Base-by-base conservation (phyloP, 2,329 filamentous ascomycete genomes). In the Lecanosticta acicola region DNA sequence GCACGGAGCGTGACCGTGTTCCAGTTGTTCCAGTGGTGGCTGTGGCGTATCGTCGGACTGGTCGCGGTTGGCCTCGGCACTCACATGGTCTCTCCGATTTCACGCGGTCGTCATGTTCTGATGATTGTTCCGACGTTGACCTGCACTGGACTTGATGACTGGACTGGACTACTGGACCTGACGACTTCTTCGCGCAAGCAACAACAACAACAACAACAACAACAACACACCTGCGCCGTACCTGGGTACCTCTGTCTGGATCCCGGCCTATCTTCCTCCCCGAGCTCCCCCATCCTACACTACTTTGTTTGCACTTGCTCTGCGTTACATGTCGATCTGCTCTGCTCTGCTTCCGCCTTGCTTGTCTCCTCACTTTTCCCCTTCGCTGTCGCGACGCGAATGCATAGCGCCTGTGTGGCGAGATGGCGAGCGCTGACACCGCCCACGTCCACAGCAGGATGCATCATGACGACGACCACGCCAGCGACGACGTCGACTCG, bases 401-500 rank as follows among this genome's bases (percentile, higher is more conserved):
- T 50, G 49, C 45, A 41, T 41, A 33, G 39, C 24, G 17, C 47
- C 17, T 32, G 40, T 35, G 39, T 32, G 36, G 26, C 13, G 36
- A 44, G 26, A 61, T 58, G 54, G 56, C 57, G 39, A 54, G 41
- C 49, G 55, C 60, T 61, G 53, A 59, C 50, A 57, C 49, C 40
- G 46, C 56, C 36, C 46, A 40, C 39, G 47, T 47, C 29, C 39
- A 42, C 50, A 65, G 51, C 53, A 66, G 60, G n/a, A n/a, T n/a
- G n/a, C 60, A 53, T 58, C 47, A 60, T 61, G 56, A 63, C 65
- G 57, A 65, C 45, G 85, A 91, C 63, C 84, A 88, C 66, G 77
- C 74, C 61, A 74, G 75, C 66, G 85, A 90, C 68, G 83, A 87
- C 59, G 84, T 88, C 66, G 87, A 87, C 65, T 86, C 85, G 46